These are phyloP conservation scores for Boletus coccyginus DNA, from an alignment of 768 basidiomycete genomes.

Conservation along the genomic window DNA sequence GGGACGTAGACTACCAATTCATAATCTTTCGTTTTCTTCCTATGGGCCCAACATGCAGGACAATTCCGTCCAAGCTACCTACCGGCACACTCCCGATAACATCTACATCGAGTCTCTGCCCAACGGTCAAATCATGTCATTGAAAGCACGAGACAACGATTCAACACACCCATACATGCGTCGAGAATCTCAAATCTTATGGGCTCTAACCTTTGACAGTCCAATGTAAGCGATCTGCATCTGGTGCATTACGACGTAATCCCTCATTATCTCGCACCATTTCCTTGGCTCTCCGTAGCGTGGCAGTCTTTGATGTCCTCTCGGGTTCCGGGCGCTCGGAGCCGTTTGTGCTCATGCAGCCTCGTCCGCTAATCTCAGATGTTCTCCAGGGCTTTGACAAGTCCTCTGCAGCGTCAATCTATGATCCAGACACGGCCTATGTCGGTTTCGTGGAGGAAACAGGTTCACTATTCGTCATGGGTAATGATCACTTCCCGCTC, in stretches of 20 bases:
- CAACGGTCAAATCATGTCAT: slow-evolving; percentile 75
- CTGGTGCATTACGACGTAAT: neutral
- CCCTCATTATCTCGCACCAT: slow-evolving; percentile 7
- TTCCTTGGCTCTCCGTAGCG: slow-evolving; percentile 41
- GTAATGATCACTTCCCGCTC: slow-evolving; percentile 75
- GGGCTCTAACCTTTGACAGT: slow-evolving; percentile 56
- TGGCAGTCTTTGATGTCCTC: slow-evolving; percentile 80
- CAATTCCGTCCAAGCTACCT: slow-evolving; percentile 64
- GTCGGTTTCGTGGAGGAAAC: slow-evolving; percentile 75
- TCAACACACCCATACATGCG: slow-evolving; percentile 27
- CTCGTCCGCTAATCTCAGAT: slow-evolving; percentile 71
- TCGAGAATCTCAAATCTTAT: slow-evolving; percentile 44
- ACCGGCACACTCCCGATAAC: slow-evolving; percentile 75
- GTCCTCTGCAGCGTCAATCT: slow-evolving; percentile 35
- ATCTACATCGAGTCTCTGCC: slow-evolving; percentile 79
- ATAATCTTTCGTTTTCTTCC: slow-evolving; percentile 85
- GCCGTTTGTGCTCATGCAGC: slow-evolving; percentile 86
- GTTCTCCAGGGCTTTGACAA: slow-evolving; percentile 54
- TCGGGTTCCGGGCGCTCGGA: slow-evolving; percentile 43
- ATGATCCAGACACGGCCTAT: slow-evolving; percentile 61
- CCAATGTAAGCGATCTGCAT: slow-evolving; percentile 57
- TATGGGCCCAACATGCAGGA: slow-evolving; percentile 94
- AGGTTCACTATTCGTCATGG: slow-evolving; percentile 82
- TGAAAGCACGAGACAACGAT: slow-evolving; percentile 44
- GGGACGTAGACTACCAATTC: slow-evolving; percentile 46